These are phyloP conservation scores for Colletotrichum sp. DNA, from an alignment of 2,329 filamentous ascomycete species.

Conservation along the genomic window DNA sequence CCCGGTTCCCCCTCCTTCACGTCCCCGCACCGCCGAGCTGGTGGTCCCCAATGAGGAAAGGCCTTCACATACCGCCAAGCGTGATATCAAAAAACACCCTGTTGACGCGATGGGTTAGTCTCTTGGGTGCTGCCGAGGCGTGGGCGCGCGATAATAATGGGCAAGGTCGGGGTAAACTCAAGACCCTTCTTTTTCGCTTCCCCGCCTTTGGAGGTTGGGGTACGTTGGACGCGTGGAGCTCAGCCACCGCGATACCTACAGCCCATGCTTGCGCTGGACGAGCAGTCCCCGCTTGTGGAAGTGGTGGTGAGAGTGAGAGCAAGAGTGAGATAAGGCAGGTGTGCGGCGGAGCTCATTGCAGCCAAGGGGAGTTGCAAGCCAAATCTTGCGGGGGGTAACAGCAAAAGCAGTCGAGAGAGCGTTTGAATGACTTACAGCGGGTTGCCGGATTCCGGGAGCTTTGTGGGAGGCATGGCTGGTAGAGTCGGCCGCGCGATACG, in stretches of 20 bases:
- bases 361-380: neutral
- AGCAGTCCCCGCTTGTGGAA: neutral
- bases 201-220: neutral
- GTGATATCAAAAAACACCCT: slow-evolving; percentile 81
- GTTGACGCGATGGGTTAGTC: slow-evolving; percentile 20
- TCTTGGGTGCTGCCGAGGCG: neutral
- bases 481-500: neutral
- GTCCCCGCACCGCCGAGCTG: neutral
- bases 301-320: neutral
- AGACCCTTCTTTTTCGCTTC: neutral
- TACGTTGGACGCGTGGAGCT: slow-evolving; percentile 4
- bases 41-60: slow-evolving; percentile 33
- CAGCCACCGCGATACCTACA: neutral
- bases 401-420: neutral
- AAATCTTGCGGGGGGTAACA: neutral
- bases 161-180: neutral
- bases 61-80: slow-evolving; percentile 66
- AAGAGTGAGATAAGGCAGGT: neutral
- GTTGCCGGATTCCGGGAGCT: slow-evolving; percentile 52
- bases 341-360: neutral
- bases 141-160: neutral
- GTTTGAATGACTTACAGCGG: slow-evolving; percentile 44
- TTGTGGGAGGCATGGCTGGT: slow-evolving; percentile 46
- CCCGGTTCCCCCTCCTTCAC: neutral
- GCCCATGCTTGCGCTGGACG: neutral